Base-by-base conservation (phyloP, 345 rosid species). In the Syzygium aqueum region DNA sequence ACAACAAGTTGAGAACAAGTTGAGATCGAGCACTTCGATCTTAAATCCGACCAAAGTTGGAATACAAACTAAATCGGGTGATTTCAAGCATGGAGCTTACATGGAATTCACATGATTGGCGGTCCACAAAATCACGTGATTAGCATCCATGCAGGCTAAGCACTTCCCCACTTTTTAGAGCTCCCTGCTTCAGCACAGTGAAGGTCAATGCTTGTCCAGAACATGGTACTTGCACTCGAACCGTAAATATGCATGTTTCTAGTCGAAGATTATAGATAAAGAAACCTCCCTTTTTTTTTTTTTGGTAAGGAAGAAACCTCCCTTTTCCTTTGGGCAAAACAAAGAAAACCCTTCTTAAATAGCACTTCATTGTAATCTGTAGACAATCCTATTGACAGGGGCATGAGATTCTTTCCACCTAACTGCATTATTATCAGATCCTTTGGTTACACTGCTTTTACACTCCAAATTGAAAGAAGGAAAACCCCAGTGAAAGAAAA, bases 341-440 rank as follows among this genome's bases (percentile, higher is more conserved):
- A 37, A 37, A 73, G 49, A 73, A 73, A 9, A 19, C 80, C 49
- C 80, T 33, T 49, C 49, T 73, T 73, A 73, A 73, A 13, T 73
- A 73, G 80, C 49, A 37, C 49, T 73, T 19, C 80, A 33, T 73
- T 37, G 43, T 65, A 40, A 33, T 73, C 80, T 73, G 49, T 73
- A 19, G 80, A 10, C 27, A 73, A 73, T 73, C 80, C 80, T 73
- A 37, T 73, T 9, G 80, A 73, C 80, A 37, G 80, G 25, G 80
- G 49, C 49, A 73, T 12, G 49, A 21, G 49, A 37, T 22, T 73
- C 25, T 21, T 73, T 40, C 82, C 77, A 63, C 77, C 37, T 77
- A 51, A 57, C 85, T 86, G 88, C 73, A 53, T 86, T 86, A 77
- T 86, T 86, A n/a, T 54, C 85, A 67, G 49, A 51, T 53, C 84